phyloP scores from a whole-genome alignment of 371 early-diverging fungal genomes.

The Encephalitozoon cuniculi region DNA sequence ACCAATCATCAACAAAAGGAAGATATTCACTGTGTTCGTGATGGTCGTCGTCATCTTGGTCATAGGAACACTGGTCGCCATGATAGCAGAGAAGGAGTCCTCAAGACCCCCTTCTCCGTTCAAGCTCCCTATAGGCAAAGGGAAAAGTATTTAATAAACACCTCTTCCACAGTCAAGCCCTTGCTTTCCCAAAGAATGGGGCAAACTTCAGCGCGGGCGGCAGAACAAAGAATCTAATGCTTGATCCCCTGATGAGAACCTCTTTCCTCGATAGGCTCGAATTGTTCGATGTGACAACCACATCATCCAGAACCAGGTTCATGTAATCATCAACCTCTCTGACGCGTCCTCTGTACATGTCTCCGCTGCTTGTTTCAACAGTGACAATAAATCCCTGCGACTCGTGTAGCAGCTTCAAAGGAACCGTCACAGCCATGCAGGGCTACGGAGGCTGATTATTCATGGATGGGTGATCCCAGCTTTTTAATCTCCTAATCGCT shows the following conservation, averaged over 20 bases:
- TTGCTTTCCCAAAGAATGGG: constrained; percentile 69
- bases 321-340: constrained; percentile 91
- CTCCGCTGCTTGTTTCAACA: constrained; percentile 80
- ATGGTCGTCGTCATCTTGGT: constrained; percentile 28
- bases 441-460: constrained; percentile 78
- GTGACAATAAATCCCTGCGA: constrained; percentile 84
- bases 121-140: neutral
- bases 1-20: constrained; percentile 33
- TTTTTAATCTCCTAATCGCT: neutral
- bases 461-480: constrained; percentile 67
- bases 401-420: constrained; percentile 78
- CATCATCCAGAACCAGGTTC: constrained; percentile 83
- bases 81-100: constrained; percentile 28
- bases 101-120: neutral
- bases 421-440: constrained; percentile 66
- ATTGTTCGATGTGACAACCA: constrained; percentile 78
- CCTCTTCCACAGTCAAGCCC: neutral
- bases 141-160: constrained; percentile 1
- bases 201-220: constrained; percentile 94
- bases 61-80: constrained; percentile 13
- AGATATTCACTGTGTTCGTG: constrained; percentile 28
- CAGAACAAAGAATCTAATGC: constrained; percentile 82
- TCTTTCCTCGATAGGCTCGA: constrained; percentile 81
- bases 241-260: constrained; percentile 85
- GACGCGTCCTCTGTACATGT: constrained; percentile 80